Percentiles rank a stretch among this genome's conserved stretches.
Conservation (phyloP, 352 stramenopile genomes). For the Pythium vanterpoolii region DNA sequence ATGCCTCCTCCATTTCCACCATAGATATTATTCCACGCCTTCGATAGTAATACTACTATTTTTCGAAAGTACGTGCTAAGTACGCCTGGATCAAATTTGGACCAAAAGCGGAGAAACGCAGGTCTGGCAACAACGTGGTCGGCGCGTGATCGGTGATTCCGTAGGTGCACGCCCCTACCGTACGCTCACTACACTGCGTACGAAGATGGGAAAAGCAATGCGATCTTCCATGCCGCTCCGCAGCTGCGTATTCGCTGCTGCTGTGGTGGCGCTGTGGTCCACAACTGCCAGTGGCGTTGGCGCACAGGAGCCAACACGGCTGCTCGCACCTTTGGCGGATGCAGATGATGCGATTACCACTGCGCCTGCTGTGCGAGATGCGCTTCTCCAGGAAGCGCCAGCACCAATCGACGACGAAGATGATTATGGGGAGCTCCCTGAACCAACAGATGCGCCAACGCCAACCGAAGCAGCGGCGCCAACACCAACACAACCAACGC, state of each 20-base stretch:
- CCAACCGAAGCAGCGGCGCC: background rate
- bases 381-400: background rate
- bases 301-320: background rate
- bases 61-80: background rate
- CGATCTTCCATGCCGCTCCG: background rate
- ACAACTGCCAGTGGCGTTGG: background rate
- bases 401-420: background rate
- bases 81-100: slow-evolving; percentile 1
- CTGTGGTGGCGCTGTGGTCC: slow-evolving; percentile 6
- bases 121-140: background rate
- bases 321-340: background rate
- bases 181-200: background rate
- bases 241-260: slow-evolving; percentile 1
- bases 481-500: slow-evolving; percentile 2
- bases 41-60: background rate
- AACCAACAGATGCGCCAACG: slow-evolving; percentile 5
- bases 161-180: too few relatives aligned
- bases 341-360: background rate
- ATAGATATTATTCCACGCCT: background rate
- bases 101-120: background rate
- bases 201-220: background rate
- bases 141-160: background rate
- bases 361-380: background rate
- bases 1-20: background rate
- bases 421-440: slow-evolving; percentile 1